These are phyloP conservation scores for Sextonia rubra DNA, from an alignment of 164 flowering plant species.

Conservation along the genomic window DNA sequence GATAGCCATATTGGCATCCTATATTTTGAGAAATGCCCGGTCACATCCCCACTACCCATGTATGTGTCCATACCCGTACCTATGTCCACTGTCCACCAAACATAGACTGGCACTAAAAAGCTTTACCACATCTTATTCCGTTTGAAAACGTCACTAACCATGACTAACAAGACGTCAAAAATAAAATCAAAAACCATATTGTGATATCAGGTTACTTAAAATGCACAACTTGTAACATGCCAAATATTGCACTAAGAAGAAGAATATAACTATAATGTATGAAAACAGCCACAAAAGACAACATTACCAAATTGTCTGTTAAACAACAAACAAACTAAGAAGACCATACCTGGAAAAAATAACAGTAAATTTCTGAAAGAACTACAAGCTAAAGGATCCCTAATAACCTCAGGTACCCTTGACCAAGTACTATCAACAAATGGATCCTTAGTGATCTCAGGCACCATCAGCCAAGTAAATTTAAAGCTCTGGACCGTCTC, in stretches of 20 bases:
- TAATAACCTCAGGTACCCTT: slow-evolving; percentile 34
- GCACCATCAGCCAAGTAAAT: slow-evolving; percentile 36
- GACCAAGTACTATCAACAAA: slow-evolving; percentile 34
- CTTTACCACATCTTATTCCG: no score
- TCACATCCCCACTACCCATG: no score
- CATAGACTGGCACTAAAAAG: no score
- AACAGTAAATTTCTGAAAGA: slow-evolving; percentile 54
- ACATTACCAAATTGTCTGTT: not conserved
- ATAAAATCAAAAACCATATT: no score
- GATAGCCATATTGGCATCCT: no score
- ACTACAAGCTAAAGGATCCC: slow-evolving; percentile 49
- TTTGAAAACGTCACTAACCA: no score
- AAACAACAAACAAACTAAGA: not conserved
- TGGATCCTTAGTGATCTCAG: slow-evolving; percentile 53
- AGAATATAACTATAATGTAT: not conserved
- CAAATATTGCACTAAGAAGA: not conserved
- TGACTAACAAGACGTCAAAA: no score
- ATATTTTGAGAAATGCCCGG: no score
- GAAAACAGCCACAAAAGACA: not conserved
- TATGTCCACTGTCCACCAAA: no score
- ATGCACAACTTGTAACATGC: not conserved
- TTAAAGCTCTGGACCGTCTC: slow-evolving; percentile 12
- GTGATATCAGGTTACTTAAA: not conserved
- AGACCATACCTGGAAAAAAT: slow-evolving; percentile 60
- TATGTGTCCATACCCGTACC: no score